These are phyloP conservation scores for Aureobasidium sp. DNA, from an alignment of 2,329 filamentous ascomycete species.

Conservation along the genomic window DNA sequence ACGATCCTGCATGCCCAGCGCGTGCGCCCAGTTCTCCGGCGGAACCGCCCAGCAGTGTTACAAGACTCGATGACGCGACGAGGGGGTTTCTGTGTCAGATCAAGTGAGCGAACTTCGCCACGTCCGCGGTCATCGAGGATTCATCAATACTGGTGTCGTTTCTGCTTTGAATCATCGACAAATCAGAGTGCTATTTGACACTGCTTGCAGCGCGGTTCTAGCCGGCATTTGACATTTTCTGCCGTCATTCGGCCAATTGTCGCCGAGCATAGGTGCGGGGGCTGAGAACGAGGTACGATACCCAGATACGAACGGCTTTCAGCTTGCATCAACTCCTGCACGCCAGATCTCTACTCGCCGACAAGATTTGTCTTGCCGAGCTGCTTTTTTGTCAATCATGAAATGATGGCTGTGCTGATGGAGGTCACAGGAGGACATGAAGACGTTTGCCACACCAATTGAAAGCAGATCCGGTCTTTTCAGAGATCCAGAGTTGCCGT, in stretches of 20 bases:
- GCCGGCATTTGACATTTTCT: not conserved
- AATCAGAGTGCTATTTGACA: not conserved
- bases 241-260: not conserved
- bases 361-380: not conserved
- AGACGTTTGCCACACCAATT: not conserved
- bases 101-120: not conserved
- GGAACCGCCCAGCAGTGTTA: not conserved
- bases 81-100: not conserved
- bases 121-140: not conserved
- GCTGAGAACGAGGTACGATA: not conserved
- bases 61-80: constrained; percentile 11
- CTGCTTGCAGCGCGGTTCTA: not conserved
- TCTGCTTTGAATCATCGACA: not conserved
- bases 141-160: not conserved
- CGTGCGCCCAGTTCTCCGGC: constrained; percentile 1
- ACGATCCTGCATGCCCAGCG: constrained; percentile 12
- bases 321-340: not conserved
- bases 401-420: not conserved
- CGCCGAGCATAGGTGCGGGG: constrained; percentile 9
- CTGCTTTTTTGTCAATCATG: not conserved
- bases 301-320: constrained; percentile 11
- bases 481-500: not conserved
- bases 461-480: not conserved
- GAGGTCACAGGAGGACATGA: not conserved
- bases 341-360: not conserved